Evolutionary conservation across 768 basidiomycete species (phyloP).

Genomic region (Naganishia vishniacii): DNA sequence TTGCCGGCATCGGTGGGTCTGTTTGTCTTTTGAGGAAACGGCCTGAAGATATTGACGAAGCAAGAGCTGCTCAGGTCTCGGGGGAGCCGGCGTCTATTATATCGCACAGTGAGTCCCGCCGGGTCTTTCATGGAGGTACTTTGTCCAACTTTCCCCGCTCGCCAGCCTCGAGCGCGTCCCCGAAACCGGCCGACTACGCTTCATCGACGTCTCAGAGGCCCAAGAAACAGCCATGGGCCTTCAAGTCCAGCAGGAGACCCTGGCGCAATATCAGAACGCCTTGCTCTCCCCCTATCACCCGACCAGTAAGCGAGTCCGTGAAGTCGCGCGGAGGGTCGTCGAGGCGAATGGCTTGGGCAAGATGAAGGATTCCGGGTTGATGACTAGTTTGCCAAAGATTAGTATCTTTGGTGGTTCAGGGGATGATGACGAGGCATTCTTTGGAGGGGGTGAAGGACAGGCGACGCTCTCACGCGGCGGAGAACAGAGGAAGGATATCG

Average conservation of each 20-base stretch:
- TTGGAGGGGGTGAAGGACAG: slow-evolving; percentile 33
- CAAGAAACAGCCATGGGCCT: slow-evolving; percentile 39
- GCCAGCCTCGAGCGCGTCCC: slow-evolving; percentile 78
- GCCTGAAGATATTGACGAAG: no score
- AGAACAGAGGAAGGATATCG: slow-evolving; percentile 37
- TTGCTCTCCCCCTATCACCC: slow-evolving; percentile 67
- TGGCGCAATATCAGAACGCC: slow-evolving; percentile 55
- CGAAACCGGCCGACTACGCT: slow-evolving; percentile 80
- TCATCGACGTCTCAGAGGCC: slow-evolving; percentile 61
- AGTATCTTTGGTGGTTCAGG: slow-evolving; percentile 27
- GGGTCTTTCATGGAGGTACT: neutral
- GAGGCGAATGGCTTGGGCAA: slow-evolving; percentile 66
- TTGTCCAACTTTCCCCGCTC: neutral
- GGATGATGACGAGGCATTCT: slow-evolving; percentile 35
- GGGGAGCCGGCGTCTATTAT: slow-evolving; percentile 42
- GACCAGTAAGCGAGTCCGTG: slow-evolving; percentile 61
- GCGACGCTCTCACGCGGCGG: slow-evolving; percentile 24
- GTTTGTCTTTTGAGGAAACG: neutral
- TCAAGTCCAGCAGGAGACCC: slow-evolving; percentile 50
- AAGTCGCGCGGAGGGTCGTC: slow-evolving; percentile 65
- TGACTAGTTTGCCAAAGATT: neutral
- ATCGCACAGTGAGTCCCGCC: slow-evolving; percentile 39
- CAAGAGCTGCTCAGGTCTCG: slow-evolving; percentile 32
- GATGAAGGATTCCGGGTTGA: slow-evolving; percentile 48
- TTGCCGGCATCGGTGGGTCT: slow-evolving; percentile 33